Conservation (phyloP, 2,329 filamentous ascomycete genomes). For the Aspergillus ochraceoroseus region DNA sequence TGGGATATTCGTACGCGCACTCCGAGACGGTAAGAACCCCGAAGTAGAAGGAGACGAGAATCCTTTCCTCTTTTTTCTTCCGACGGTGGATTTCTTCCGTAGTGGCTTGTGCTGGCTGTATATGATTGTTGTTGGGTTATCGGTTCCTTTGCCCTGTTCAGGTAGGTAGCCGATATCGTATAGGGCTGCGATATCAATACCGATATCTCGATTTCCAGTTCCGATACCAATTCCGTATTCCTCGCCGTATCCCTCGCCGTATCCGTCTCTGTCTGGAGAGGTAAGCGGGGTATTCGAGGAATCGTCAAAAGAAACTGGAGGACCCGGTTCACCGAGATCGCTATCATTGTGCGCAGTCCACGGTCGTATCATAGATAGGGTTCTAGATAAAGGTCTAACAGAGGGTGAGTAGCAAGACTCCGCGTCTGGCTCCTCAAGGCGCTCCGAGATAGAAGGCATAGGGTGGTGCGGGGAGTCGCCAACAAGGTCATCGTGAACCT, state of each 20-base stretch:
- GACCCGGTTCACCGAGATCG: conserved; percentile 33
- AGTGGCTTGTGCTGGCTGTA: conserved; percentile 10
- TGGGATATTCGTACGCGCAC: background rate
- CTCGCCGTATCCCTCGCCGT: too few species aligned
- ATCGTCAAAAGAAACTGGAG: conserved; percentile 14
- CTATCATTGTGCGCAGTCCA: conserved; percentile 23
- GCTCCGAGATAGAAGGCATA: conserved; percentile 29
- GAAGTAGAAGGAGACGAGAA: background rate
- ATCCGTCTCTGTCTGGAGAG: background rate
- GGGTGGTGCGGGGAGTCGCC: conserved; percentile 21
- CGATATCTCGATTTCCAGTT: background rate
- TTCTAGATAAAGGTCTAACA: conserved; percentile 14
- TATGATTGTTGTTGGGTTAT: conserved; percentile 10
- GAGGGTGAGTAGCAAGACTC: conserved; percentile 15
- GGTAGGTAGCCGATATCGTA: conserved; percentile 7
- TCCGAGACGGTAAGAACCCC: background rate
- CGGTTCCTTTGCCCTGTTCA: conserved; percentile 7
- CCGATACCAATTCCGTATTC: too few species aligned
- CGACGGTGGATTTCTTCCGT: conserved; percentile 4
- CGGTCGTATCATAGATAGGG: conserved; percentile 15
- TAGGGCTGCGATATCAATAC: conserved; percentile 3
- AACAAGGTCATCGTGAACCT: conserved; percentile 22
- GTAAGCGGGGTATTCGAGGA: background rate
- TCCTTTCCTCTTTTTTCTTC: conserved; percentile 1
- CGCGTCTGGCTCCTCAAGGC: conserved; percentile 19